Evolutionary conservation across 768 basidiomycete species (phyloP).

Genomic region (Mycena vulgaris): DNA sequence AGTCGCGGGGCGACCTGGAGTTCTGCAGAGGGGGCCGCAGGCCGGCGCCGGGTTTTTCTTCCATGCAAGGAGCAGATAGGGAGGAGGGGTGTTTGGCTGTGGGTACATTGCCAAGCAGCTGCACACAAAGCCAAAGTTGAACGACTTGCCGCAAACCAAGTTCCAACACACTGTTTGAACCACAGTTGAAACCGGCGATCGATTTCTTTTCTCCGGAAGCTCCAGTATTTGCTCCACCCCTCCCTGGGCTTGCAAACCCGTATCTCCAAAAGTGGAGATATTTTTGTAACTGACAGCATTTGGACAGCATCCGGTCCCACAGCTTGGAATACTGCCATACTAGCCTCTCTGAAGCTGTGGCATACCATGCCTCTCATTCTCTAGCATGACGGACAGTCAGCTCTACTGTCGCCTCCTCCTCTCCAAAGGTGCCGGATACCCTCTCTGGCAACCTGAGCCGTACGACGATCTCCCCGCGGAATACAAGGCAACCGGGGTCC

Average conservation of each 20-base stretch:
- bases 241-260: too few relatives aligned
- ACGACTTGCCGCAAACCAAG: too few relatives aligned
- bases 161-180: too few relatives aligned
- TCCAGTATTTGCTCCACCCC: too few relatives aligned
- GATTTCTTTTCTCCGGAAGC: too few relatives aligned
- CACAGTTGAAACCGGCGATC: too few relatives aligned
- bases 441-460: slow-evolving; percentile 14
- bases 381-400: slow-evolving; percentile 6
- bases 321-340: too few relatives aligned
- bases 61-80: slow-evolving; percentile 11
- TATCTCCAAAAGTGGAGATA: not conserved
- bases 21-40: slow-evolving; percentile 69
- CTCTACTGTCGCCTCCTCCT: slow-evolving; percentile 10
- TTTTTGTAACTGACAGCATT: not conserved
- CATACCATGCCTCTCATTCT: not conserved
- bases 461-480: slow-evolving; percentile 17
- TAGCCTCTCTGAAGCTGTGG: slow-evolving; percentile 1
- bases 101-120: not conserved
- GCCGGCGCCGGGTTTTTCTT: slow-evolving; percentile 12
- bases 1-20: slow-evolving; percentile 68
- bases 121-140: too few relatives aligned
- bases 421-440: slow-evolving; percentile 10
- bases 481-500: slow-evolving; percentile 40
- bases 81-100: not conserved
- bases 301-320: not conserved